Conservation (phyloP, 2,329 filamentous ascomycete species). For the Ophiocordyceps camponoti-leonardi region DNA sequence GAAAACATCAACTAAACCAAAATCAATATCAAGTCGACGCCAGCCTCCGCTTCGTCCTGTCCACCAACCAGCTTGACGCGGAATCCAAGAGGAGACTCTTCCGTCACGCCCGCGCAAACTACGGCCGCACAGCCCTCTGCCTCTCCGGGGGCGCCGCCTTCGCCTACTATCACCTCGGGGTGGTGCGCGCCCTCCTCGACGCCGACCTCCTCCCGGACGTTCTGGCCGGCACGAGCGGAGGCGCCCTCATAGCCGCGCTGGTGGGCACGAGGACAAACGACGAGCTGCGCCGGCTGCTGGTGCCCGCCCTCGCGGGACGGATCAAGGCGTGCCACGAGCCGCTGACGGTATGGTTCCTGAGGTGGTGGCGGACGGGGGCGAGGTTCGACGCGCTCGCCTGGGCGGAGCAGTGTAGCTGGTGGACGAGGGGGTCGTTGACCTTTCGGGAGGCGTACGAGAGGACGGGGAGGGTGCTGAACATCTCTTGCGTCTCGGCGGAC, state of each 20-base stretch:
- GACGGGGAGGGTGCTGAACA: constrained; percentile 87
- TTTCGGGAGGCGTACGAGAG: constrained; percentile 90
- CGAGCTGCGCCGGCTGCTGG: constrained; percentile 68
- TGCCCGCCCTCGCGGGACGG: constrained; percentile 69
- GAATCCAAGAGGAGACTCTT: constrained; percentile 70
- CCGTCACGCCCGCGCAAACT: constrained; percentile 80
- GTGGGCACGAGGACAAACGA: constrained; percentile 83
- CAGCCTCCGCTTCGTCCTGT: constrained; percentile 48
- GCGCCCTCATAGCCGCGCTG: constrained; percentile 74
- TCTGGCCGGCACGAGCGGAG: constrained; percentile 91
- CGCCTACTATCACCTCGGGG: constrained; percentile 92
- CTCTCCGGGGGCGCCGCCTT: constrained; percentile 87
- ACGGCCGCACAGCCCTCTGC: constrained; percentile 80
- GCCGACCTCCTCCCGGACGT: constrained; percentile 76
- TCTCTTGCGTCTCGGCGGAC: constrained; percentile 89
- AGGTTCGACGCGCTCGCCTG: constrained; percentile 89
- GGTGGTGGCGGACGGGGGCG: constrained; percentile 88
- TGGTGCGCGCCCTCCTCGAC: constrained; percentile 77
- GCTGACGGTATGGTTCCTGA: constrained; percentile 55
- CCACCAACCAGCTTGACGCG: constrained; percentile 46
- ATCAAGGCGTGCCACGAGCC: constrained; percentile 77
- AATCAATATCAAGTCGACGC: no score
- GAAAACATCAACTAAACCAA: no score
- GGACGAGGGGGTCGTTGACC: constrained; percentile 76
- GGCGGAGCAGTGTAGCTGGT: constrained; percentile 77